A percentile compares a stretch with the other conserved stretches of the same genome.
phyloP scores from a whole-genome alignment of 768 basidiomycete genomes.

The Exsudoporus frostii region DNA sequence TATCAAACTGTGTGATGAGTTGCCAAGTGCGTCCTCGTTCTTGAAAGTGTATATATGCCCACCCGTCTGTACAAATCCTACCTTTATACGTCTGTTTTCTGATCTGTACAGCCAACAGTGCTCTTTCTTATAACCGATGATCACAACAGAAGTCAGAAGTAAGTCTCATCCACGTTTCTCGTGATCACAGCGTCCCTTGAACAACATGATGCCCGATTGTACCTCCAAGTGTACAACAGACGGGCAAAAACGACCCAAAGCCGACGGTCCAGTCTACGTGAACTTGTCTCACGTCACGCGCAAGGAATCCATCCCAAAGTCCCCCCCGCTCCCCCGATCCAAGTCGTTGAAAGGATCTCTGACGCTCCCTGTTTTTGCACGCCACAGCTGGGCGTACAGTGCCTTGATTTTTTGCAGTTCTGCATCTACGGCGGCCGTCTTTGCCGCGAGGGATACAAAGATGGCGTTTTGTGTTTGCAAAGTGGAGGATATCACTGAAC shows the following conservation, averaged over 20 bases:
- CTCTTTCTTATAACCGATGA: background rate
- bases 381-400: constrained; percentile 76
- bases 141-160: background rate
- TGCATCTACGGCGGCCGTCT: constrained; percentile 68
- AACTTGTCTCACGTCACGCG: constrained; percentile 17
- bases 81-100: background rate
- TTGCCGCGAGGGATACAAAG: constrained; percentile 73
- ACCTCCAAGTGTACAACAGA: background rate
- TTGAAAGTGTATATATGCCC: background rate
- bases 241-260: background rate
- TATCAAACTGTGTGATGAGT: background rate
- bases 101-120: background rate
- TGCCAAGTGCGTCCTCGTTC: no score
- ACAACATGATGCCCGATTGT: background rate
- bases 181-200: background rate
- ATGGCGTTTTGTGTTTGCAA: constrained; percentile 77
- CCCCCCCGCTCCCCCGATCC: constrained; percentile 37
- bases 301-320: constrained; percentile 42
- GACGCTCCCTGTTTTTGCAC: constrained; percentile 75
- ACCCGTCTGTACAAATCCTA: background rate
- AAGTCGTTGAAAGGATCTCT: constrained; percentile 74
- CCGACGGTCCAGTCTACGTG: background rate
- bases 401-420: constrained; percentile 76
- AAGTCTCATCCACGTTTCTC: background rate
- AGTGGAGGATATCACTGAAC: constrained; percentile 67